Evolutionary conservation across 2,329 filamentous ascomycete species (phyloP).

Genomic region (Aureobasidium namibiae): DNA sequence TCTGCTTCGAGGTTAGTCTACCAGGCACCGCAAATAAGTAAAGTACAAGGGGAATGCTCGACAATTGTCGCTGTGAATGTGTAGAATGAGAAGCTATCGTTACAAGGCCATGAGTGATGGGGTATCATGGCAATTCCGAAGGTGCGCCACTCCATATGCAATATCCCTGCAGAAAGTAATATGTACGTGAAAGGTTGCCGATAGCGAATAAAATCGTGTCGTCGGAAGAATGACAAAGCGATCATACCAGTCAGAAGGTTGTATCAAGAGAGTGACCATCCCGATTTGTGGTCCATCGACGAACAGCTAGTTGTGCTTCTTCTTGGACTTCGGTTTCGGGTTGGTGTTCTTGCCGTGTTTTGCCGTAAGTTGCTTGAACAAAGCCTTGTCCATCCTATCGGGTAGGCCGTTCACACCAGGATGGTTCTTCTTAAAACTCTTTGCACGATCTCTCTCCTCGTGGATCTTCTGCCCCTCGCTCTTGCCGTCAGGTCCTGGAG

Average conservation of each 20-base stretch:
- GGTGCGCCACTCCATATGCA: constrained; percentile 10
- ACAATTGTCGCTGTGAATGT: constrained; percentile 6
- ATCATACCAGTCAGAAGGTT: neutral
- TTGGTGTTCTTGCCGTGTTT: constrained; percentile 2
- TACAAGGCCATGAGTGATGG: constrained; percentile 1
- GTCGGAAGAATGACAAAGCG: neutral
- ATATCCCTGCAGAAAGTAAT: constrained; percentile 5
- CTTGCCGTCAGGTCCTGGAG: neutral
- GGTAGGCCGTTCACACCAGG: neutral
- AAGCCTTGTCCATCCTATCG: neutral
- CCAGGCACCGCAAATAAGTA: neutral
- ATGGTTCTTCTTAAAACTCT: constrained; percentile 7
- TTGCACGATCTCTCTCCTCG: neutral
- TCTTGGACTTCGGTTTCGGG: neutral
- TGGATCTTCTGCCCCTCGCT: neutral
- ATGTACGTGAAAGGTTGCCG: neutral
- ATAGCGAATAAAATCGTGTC: neutral
- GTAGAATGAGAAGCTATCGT: constrained; percentile 10
- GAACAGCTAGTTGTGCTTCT: neutral
- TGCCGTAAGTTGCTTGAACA: constrained; percentile 1
- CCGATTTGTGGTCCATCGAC: neutral
- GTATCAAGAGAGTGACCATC: neutral
- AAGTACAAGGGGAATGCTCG: neutral
- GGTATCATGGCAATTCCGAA: constrained; percentile 9
- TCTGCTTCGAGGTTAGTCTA: neutral